phyloP scores from a whole-genome alignment of 1,139 yeast genomes.

The Saccharomycopsis hybrid region DNA sequence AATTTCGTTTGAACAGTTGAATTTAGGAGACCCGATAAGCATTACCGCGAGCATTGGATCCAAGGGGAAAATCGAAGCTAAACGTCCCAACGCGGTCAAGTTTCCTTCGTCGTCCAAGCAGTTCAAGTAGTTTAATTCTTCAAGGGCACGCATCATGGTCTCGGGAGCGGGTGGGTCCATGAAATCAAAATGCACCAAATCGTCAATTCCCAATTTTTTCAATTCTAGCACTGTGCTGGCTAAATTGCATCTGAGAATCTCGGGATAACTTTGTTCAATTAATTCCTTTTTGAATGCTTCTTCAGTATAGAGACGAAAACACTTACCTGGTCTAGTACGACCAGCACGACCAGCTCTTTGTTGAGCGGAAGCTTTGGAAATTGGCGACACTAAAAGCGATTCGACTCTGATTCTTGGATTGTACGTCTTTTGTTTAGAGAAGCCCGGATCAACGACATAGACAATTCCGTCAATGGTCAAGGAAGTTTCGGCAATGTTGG shows the following conservation, averaged over 20 bases:
- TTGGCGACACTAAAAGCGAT: conserved; percentile 88
- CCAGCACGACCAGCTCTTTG: conserved; percentile 99
- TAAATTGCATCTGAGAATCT: conserved; percentile 82
- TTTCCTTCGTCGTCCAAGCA: conserved; percentile 93
- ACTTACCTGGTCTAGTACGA: conserved; percentile 97
- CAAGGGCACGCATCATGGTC: conserved; percentile 98
- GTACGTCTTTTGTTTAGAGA: conserved; percentile 92
- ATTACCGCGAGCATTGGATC: conserved; percentile 95
- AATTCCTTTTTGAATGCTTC: conserved; percentile 93
- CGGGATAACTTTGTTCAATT: conserved; percentile 94
- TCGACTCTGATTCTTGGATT: conserved; percentile 96
- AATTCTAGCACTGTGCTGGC: conserved; percentile 89
- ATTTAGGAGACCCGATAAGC: conserved; percentile 82
- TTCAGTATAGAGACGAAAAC: conserved; percentile 92
- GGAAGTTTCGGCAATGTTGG: conserved; percentile 97
- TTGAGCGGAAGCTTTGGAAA: conserved; percentile 95
- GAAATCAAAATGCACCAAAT: conserved; percentile 93
- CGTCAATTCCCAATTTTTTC: conserved; percentile 91
- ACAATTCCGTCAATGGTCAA: conserved; percentile 96
- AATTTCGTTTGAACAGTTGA: conserved; percentile 82
- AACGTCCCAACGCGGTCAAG: conserved; percentile 79
- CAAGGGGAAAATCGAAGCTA: conserved; percentile 88
- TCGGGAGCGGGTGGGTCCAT: conserved; percentile 99
- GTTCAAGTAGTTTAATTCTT: conserved; percentile 82
- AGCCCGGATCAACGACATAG: conserved; percentile 96